phyloP scores from a whole-genome alignment of 345 rosid species.

The Linum tenue region DNA sequence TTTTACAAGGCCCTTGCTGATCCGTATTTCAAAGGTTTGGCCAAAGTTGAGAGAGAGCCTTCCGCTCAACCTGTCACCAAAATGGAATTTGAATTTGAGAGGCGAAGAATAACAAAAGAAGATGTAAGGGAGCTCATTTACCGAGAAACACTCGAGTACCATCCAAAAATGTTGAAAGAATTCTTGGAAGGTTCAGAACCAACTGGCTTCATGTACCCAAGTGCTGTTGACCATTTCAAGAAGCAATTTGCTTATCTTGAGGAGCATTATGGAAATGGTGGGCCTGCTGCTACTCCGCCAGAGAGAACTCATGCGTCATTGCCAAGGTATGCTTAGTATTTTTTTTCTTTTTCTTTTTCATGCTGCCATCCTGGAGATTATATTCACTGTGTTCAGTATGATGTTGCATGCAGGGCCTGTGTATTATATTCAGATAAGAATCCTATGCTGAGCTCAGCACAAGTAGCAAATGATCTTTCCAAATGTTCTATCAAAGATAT shows the following conservation, averaged over 20 bases:
- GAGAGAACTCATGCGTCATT: slow-evolving; percentile 96
- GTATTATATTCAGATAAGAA: slow-evolving; percentile 67
- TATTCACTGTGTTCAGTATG: slow-evolving; percentile 8
- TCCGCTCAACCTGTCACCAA: slow-evolving; percentile 87
- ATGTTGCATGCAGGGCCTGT: slow-evolving; percentile 49
- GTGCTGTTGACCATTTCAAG: slow-evolving; percentile 87
- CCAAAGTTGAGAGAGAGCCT: slow-evolving; percentile 91
- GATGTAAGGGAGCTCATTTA: slow-evolving; percentile 82
- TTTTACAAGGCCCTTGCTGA: slow-evolving; percentile 68
- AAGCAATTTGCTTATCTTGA: slow-evolving; percentile 91
- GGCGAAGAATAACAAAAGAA: slow-evolving; percentile 80
- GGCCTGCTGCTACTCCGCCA: slow-evolving; percentile 33
- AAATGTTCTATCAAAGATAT: slow-evolving; percentile 74
- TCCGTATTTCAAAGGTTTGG: slow-evolving; percentile 82
- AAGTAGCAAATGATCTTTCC: slow-evolving; percentile 61
- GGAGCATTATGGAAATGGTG: slow-evolving; percentile 61
- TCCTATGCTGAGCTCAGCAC: slow-evolving; percentile 36
- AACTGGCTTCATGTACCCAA: slow-evolving; percentile 84
- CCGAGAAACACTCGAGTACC: slow-evolving; percentile 82
- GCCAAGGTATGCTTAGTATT: slow-evolving; percentile 52
- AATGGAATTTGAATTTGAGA: slow-evolving; percentile 98
- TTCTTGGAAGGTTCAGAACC: slow-evolving; percentile 77
- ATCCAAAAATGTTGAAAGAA: slow-evolving; percentile 88
- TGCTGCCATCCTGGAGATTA: neutral
- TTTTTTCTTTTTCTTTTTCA: slow-evolving; percentile 2